Conservation (phyloP, 176 grass and related monocot species). For the Zoysia pacifica region DNA sequence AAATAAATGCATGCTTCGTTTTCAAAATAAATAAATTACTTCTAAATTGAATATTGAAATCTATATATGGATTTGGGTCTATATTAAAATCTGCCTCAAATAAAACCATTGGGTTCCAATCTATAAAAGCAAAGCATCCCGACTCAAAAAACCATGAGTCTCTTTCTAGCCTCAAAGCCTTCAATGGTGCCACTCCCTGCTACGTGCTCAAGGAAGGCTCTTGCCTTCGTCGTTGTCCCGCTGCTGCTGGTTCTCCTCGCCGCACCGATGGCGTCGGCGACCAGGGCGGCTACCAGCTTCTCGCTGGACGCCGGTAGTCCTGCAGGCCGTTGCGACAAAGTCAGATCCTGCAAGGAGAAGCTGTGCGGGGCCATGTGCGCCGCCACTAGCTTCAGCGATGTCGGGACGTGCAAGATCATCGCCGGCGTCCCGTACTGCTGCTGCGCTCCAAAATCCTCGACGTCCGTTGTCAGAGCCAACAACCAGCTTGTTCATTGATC, state of each 20-base stretch:
- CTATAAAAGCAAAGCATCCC: too few relatives aligned
- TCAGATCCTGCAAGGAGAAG: not conserved
- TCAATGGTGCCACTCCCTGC: too few relatives aligned
- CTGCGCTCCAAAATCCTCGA: not conserved
- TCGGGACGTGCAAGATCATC: not conserved
- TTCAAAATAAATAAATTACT: too few relatives aligned
- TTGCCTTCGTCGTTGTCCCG: not conserved
- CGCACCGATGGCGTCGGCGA: not conserved
- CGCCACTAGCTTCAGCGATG: not conserved
- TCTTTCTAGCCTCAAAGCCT: too few relatives aligned
- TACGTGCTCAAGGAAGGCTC: too few relatives aligned
- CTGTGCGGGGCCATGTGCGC: not conserved
- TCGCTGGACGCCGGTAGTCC: not conserved
- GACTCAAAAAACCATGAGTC: too few relatives aligned
- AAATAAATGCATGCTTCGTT: too few relatives aligned
- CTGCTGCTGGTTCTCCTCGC: not conserved
- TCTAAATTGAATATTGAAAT: too few relatives aligned
- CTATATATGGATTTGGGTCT: too few relatives aligned
- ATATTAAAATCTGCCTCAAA: too few relatives aligned
- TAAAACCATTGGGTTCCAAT: too few relatives aligned
- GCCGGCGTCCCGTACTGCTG: not conserved
- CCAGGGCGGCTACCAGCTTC: not conserved
- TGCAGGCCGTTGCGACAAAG: not conserved
- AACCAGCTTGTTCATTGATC: not conserved
- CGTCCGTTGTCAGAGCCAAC: not conserved